These are phyloP conservation scores for Aspergillus viridinutans DNA, from an alignment of 2,329 filamentous ascomycete genomes.

Conservation along the genomic window DNA sequence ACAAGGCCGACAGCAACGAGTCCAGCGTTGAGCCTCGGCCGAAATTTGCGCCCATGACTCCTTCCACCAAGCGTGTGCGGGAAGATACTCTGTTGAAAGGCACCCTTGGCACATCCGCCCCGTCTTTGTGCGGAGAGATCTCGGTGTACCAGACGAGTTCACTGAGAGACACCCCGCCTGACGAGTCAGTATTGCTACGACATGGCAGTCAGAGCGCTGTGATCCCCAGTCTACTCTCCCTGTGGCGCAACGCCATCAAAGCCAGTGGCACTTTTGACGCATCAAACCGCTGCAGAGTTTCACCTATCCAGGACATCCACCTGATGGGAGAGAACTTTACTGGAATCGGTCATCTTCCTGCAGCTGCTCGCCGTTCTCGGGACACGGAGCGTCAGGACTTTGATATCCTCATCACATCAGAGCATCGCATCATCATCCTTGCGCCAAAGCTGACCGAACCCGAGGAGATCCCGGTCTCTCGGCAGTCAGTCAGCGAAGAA, in stretches of 20 bases:
- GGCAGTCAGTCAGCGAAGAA: conserved; percentile 13
- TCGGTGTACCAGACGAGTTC: conserved; percentile 37
- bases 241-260: conserved; percentile 42
- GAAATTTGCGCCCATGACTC: conserved; percentile 45
- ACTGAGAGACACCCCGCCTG: conserved; percentile 32
- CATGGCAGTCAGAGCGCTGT: conserved; percentile 39
- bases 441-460: conserved; percentile 27
- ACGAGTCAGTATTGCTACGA: conserved; percentile 44
- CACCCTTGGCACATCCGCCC: conserved; percentile 21
- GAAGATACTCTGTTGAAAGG: conserved; percentile 45
- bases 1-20: conserved; percentile 20
- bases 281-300: conserved; percentile 36
- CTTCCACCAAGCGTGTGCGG: conserved; percentile 44
- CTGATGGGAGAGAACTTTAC: conserved; percentile 40
- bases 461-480: conserved; percentile 10
- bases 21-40: conserved; percentile 28
- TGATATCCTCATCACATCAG: conserved; percentile 39
- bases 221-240: conserved; percentile 41
- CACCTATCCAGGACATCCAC: conserved; percentile 35
- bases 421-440: conserved; percentile 39
- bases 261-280: conserved; percentile 37
- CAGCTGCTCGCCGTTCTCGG: conserved; percentile 20
- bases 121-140: conserved; percentile 38
- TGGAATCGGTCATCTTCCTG: conserved; percentile 35
- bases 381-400: conserved; percentile 22